Percentiles rank a stretch among this genome's conserved stretches.
Conservation (phyloP, 208 protist genomes). For the Leishmania tropica region DNA sequence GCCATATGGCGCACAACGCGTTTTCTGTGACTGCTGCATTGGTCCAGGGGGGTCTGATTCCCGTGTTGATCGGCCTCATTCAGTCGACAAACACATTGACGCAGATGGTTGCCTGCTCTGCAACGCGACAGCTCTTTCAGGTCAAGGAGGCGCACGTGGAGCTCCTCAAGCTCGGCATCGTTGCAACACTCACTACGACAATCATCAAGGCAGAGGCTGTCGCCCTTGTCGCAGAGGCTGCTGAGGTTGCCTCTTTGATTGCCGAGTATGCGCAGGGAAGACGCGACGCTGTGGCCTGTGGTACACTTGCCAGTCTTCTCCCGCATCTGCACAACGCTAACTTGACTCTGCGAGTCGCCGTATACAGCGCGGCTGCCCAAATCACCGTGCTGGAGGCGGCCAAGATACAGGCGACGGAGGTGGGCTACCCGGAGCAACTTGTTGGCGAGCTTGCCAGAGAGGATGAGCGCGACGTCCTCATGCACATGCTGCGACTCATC, state of each 20-base stretch:
- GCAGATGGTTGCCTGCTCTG: constrained; percentile 57
- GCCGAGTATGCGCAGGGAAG: constrained; percentile 61
- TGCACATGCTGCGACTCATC: constrained; percentile 64
- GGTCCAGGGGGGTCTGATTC: constrained; percentile 46
- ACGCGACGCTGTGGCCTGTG: constrained; percentile 48
- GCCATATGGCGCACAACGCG: constrained; percentile 63
- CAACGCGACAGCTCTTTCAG: constrained; percentile 54
- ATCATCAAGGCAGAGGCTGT: constrained; percentile 46
- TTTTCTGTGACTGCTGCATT: constrained; percentile 58
- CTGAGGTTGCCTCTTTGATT: constrained; percentile 59
- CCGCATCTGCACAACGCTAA: constrained; percentile 66
- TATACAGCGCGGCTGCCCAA: constrained; percentile 68
- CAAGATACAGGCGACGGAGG: constrained; percentile 71
- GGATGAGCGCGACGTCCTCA: constrained; percentile 85
- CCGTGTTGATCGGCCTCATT: constrained; percentile 44
- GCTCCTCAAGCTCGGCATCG: constrained; percentile 45
- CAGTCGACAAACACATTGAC: constrained; percentile 38
- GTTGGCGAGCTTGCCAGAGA: constrained; percentile 45
- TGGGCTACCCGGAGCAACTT: constrained; percentile 35
- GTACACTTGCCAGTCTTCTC: constrained; percentile 46
- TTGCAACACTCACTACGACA: constrained; percentile 48
- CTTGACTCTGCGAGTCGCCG: constrained; percentile 65
- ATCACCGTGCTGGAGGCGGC: constrained; percentile 78
- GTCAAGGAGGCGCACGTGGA: constrained; percentile 78
- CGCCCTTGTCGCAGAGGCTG: constrained; percentile 54